Evolutionary conservation across 1,284 basidiomycete genomes (phyloP), one percentile per base, ranked within the genome.

Genomic region (Cutaneotrichosporon mucoides): DNA sequence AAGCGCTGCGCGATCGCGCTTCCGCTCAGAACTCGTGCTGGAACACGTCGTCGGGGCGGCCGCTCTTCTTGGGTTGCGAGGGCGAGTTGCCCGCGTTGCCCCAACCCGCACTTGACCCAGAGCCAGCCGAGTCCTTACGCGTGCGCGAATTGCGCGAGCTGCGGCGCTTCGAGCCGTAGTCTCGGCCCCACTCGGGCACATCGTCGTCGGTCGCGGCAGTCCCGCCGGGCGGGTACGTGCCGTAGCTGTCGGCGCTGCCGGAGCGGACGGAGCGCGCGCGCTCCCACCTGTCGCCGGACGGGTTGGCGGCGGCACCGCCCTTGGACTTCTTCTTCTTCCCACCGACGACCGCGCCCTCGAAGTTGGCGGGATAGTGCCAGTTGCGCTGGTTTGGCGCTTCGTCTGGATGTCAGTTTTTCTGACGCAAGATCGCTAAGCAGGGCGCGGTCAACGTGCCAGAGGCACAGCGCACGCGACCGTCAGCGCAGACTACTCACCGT

Each of bases 361-460:
- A 79, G 71, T 79, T 79, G 65, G 74, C 73, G 15, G 79, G 79
- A 64, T 79, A 79, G 60, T 78, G 76, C 75, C 77, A 78, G 48
- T 75, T 68, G 41, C 65, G 61, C 65, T 79, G 75, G 59, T 79
- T 79, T 7, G 76, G 73, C 7, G 79, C 77, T 53, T 65, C 66
- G 55, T 75, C 73, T 74, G 45, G 44, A 24, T n/a, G 55, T 40
- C 40, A 45, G 34, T 12, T 53, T 24, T 24, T 24, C 24, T 40
- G 24, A 24, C 24, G 24, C 24, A 24, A 24, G 24, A 24, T 24
- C 24, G 24, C 24, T 24, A 24, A 24, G 24, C 24, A 24, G 24
- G 24, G 24, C 24, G 24, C 24, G 24, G 24, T 24, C 24, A 24
- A 24, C 24, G 24, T 24, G 24, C 24, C 24, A 24, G 24, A 24